A percentile compares a stretch with the other conserved stretches of the same genome.
Evolutionary conservation across 2,329 filamentous ascomycete species (phyloP).

Genomic region (Calonectria hawksworthii): DNA sequence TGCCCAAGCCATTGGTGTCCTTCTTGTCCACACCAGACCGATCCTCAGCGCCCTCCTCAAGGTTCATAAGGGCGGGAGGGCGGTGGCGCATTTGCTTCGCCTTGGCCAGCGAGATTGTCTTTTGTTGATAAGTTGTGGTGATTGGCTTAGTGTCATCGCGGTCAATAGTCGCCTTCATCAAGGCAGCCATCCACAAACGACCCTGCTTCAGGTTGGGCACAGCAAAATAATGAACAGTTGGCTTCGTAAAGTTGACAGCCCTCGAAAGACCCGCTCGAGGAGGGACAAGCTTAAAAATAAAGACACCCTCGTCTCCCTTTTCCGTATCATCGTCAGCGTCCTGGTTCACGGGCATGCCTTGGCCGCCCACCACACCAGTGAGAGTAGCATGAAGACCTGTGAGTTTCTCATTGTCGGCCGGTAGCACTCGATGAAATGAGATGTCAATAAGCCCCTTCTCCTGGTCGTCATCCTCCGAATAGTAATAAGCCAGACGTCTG

Average conservation of each 20-base stretch:
- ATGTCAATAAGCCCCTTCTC: slow-evolving; percentile 98
- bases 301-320: slow-evolving; percentile 79
- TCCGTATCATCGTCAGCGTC: slow-evolving; percentile 51
- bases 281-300: slow-evolving; percentile 98
- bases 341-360: slow-evolving; percentile 66
- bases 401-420: slow-evolving; percentile 90
- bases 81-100: slow-evolving; percentile 89
- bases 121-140: slow-evolving; percentile 94
- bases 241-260: slow-evolving; percentile 97
- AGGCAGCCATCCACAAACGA: slow-evolving; percentile 95
- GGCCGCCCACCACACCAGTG: slow-evolving; percentile 79
- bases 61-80: slow-evolving; percentile 87
- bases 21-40: slow-evolving; percentile 41
- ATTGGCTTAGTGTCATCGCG: slow-evolving; percentile 85
- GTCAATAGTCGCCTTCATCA: slow-evolving; percentile 99
- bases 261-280: slow-evolving; percentile 88
- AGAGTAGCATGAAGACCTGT: slow-evolving; percentile 93
- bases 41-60: slow-evolving; percentile 60
- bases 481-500: slow-evolving; percentile 93
- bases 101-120: slow-evolving; percentile 93
- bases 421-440: slow-evolving; percentile 95
- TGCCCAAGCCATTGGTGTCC: slow-evolving; percentile 56
- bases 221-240: slow-evolving; percentile 97
- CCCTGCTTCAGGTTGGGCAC: slow-evolving; percentile 91
- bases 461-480: slow-evolving; percentile 90